Percentiles rank a stretch among this genome's conserved stretches.
phyloP scores from a whole-genome alignment of 371 early-diverging fungal genomes.

The Rhizomucor pusillus region DNA sequence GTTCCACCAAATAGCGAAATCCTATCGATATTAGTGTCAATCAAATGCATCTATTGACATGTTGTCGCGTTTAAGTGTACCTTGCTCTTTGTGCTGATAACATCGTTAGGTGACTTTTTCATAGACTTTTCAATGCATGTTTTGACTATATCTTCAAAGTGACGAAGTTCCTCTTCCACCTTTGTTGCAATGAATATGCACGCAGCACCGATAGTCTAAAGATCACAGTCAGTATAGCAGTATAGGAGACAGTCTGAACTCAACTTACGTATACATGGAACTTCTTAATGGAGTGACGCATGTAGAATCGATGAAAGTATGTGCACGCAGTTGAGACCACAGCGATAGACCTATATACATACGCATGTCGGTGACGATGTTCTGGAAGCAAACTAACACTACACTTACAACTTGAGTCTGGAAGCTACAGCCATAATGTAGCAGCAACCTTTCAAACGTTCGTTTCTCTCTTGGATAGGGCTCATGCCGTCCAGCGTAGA shows the following conservation, averaged over 20 bases:
- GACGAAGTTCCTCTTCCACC: slow-evolving; percentile 74
- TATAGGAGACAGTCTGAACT: background rate
- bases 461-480: slow-evolving; percentile 50
- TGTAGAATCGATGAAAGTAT: slow-evolving; percentile 80
- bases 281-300: slow-evolving; percentile 68
- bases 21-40: slow-evolving; percentile 23
- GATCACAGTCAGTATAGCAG: background rate
- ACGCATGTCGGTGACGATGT: background rate
- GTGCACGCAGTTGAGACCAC: slow-evolving; percentile 70
- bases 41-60: slow-evolving; percentile 18
- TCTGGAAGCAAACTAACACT: background rate
- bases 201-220: slow-evolving; percentile 75
- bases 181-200: slow-evolving; percentile 77
- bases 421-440: slow-evolving; percentile 66
- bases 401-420: slow-evolving; percentile 55
- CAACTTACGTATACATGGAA: slow-evolving; percentile 65
- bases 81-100: no score
- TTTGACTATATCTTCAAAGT: slow-evolving; percentile 57
- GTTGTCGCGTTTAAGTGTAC: no score
- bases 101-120: slow-evolving; percentile 59
- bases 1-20: slow-evolving; percentile 71
- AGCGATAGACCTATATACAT: slow-evolving; percentile 51
- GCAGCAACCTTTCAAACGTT: slow-evolving; percentile 62
- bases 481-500: slow-evolving; percentile 50
- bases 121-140: slow-evolving; percentile 58